phyloP scores from a whole-genome alignment of 2,329 filamentous ascomycete genomes.

The Sporothrix phasma region DNA sequence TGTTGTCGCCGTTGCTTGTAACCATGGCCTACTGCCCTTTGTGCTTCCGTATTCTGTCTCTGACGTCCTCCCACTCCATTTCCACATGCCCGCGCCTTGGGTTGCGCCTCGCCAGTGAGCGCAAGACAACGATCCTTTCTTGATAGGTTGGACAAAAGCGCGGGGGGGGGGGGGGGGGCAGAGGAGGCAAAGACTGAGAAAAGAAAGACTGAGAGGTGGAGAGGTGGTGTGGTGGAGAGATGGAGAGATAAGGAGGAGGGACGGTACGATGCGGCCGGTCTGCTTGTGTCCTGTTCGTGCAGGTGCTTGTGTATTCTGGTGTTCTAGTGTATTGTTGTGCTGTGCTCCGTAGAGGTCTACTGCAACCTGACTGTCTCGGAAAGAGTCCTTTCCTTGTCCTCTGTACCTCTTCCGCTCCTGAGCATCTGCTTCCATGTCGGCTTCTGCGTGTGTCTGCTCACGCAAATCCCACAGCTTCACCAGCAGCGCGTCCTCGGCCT shows the following conservation, averaged over 20 bases:
- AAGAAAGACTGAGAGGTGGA: not conserved
- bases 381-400: not conserved
- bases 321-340: not conserved
- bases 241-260: not conserved
- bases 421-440: too few species aligned
- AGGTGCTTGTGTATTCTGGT: not conserved
- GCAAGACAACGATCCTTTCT: not conserved
- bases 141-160: not conserved
- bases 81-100: not conserved
- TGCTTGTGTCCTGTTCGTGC: not conserved
- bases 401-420: too few species aligned
- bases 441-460: conserved; percentile 4
- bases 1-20: too few species aligned
- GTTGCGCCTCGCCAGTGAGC: not conserved
- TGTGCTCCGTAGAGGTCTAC: not conserved
- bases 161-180: not conserved
- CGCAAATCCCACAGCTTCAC: conserved; percentile 53
- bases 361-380: not conserved
- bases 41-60: too few species aligned
- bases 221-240: too few species aligned
- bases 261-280: not conserved
- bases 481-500: conserved; percentile 43
- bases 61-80: too few species aligned
- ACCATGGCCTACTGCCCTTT: too few species aligned
- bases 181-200: not conserved